Percentiles rank a stretch among this genome's conserved stretches.
Conservation (phyloP, 306 rosid species). For the Quercus gilva region DNA sequence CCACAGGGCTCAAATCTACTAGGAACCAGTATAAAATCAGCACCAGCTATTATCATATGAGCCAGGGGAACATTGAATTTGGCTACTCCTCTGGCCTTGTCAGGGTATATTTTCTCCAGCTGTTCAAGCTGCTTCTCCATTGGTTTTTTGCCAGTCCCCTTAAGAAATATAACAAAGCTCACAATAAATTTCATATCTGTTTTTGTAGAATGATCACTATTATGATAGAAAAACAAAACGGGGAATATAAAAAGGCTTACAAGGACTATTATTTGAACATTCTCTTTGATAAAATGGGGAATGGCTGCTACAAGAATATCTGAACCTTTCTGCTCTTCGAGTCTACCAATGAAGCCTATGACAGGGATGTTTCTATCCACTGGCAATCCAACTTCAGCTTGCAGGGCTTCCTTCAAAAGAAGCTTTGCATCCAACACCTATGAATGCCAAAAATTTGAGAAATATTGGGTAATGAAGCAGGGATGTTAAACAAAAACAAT, state of each 20-base stretch:
- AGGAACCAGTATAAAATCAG: constrained; percentile 67
- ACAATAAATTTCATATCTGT: constrained; percentile 8
- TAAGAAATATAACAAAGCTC: constrained; percentile 18
- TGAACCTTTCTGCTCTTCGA: constrained; percentile 98
- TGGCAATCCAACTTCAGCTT: constrained; percentile 93
- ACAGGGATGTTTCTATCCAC: constrained; percentile 71
- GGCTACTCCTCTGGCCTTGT: constrained; percentile 72
- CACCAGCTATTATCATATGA: constrained; percentile 79
- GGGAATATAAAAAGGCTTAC: constrained; percentile 38
- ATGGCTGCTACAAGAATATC: constrained; percentile 88
- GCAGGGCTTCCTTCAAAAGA: constrained; percentile 84
- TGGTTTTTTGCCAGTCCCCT: constrained; percentile 80
- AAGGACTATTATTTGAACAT: constrained; percentile 77
- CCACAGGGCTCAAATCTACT: constrained; percentile 92
- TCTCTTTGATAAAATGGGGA: constrained; percentile 50
- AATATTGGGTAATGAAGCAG: not conserved
- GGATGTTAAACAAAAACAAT: not conserved
- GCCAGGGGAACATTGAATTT: constrained; percentile 79
- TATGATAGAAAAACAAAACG: not conserved
- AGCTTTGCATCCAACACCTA: constrained; percentile 72
- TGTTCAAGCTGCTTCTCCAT: constrained; percentile 79
- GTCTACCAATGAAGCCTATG: constrained; percentile 86
- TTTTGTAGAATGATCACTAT: not conserved
- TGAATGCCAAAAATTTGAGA: not conserved
- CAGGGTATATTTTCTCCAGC: constrained; percentile 55